Evolutionary conservation across 495 filamentous ascomycete genomes (phyloP).

Genomic region (Penicillium soppii): DNA sequence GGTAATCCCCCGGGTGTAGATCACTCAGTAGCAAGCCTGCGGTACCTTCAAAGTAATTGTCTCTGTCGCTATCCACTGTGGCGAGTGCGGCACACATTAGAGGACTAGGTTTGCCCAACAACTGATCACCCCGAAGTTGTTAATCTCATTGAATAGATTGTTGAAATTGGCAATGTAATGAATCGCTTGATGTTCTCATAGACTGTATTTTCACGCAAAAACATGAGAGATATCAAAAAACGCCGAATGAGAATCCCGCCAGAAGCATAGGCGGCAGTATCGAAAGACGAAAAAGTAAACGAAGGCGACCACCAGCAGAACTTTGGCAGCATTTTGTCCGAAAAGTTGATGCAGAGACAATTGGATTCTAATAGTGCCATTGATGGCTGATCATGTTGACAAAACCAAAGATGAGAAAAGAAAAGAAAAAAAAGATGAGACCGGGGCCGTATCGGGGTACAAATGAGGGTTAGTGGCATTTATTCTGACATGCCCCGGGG

Average conservation of each 20-base stretch:
- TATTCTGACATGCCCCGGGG: no score
- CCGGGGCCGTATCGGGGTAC: no score
- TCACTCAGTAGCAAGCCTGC: constrained; percentile 52
- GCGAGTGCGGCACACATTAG: constrained; percentile 31
- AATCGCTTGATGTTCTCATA: constrained; percentile 36
- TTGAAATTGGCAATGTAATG: constrained; percentile 30
- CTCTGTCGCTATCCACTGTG: constrained; percentile 26
- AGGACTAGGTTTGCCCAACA: constrained; percentile 5
- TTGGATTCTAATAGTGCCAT: no score
- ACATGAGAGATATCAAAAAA: constrained; percentile 41
- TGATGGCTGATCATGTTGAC: no score
- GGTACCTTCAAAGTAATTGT: constrained; percentile 45
- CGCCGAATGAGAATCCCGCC: constrained; percentile 42
- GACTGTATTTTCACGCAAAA: constrained; percentile 40
- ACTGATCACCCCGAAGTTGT: no score
- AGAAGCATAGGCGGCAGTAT: constrained; percentile 27
- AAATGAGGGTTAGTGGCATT: background rate
- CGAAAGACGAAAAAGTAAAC: constrained; percentile 25
- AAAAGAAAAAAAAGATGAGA: no score
- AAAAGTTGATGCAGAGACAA: constrained; percentile 2
- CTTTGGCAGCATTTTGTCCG: constrained; percentile 1
- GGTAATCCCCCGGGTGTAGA: constrained; percentile 43
- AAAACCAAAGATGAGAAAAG: no score
- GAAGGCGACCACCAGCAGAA: constrained; percentile 21
- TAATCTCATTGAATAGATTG: constrained; percentile 1